phyloP scores from a whole-genome alignment of 2,329 filamentous ascomycete genomes.

The Teratosphaeria epicoccoides region DNA sequence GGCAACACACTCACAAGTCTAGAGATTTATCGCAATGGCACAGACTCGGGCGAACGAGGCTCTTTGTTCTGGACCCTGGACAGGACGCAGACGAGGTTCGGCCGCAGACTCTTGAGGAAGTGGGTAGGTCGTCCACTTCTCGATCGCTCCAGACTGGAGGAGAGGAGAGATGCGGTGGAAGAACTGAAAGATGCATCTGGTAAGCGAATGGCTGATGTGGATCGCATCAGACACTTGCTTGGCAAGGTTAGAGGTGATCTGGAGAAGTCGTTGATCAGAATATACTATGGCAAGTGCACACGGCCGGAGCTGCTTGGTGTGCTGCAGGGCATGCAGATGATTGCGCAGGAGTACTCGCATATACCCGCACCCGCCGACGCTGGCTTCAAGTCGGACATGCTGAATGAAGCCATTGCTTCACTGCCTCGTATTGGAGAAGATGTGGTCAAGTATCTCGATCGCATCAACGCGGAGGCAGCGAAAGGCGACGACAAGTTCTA shows the following conservation, averaged over 20 bases:
- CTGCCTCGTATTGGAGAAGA: slow-evolving; percentile 67
- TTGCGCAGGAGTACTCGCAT: slow-evolving; percentile 64
- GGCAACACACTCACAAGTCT: slow-evolving; percentile 89
- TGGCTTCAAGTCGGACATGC: slow-evolving; percentile 59
- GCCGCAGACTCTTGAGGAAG: slow-evolving; percentile 76
- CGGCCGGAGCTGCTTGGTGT: slow-evolving; percentile 77
- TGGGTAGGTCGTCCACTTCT: slow-evolving; percentile 91
- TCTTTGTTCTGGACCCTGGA: slow-evolving; percentile 94
- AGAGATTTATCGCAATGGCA: slow-evolving; percentile 92
- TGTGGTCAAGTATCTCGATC: slow-evolving; percentile 66
- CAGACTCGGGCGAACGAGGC: slow-evolving; percentile 72
- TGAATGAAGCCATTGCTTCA: slow-evolving; percentile 61
- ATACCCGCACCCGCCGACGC: slow-evolving; percentile 55
- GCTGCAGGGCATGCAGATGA: slow-evolving; percentile 72
- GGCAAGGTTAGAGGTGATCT: slow-evolving; percentile 66
- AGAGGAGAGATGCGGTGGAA: slow-evolving; percentile 72
- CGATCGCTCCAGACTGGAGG: slow-evolving; percentile 62
- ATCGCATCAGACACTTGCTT: slow-evolving; percentile 64
- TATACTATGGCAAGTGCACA: slow-evolving; percentile 95
- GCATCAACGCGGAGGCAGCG: slow-evolving; percentile 75
- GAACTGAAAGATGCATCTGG: slow-evolving; percentile 57
- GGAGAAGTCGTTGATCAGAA: slow-evolving; percentile 84
- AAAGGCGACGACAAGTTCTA: slow-evolving; percentile 82
- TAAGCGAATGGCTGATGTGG: slow-evolving; percentile 55
- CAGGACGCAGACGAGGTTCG: slow-evolving; percentile 82